A percentile compares a stretch with the other conserved stretches of the same genome.
phyloP scores from a whole-genome alignment of 768 basidiomycete genomes.

The Suillus hirtellus region DNA sequence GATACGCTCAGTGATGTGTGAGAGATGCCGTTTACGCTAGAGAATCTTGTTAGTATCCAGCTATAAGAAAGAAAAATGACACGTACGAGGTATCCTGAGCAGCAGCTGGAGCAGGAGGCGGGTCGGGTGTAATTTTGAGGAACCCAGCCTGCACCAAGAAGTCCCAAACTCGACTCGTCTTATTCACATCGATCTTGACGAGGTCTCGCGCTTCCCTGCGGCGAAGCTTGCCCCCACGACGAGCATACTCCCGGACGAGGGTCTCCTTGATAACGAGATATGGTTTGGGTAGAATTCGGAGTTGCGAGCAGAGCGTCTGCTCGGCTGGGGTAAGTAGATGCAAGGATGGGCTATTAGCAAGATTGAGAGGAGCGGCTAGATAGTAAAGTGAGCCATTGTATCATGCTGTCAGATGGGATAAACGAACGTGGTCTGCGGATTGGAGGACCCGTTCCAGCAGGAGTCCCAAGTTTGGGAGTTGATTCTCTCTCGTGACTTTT shows the following conservation, averaged over 20 bases:
- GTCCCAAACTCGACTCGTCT: constrained; percentile 91
- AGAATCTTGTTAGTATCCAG: neutral
- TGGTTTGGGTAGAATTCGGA: constrained; percentile 92
- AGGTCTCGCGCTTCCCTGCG: constrained; percentile 87
- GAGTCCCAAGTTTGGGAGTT: constrained; percentile 52
- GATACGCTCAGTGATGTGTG: constrained; percentile 21
- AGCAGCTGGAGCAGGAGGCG: constrained; percentile 32
- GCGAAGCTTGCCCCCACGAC: constrained; percentile 84
- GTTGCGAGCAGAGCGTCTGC: constrained; percentile 81
- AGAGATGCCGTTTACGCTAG: constrained; percentile 16
- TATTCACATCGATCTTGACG: constrained; percentile 92
- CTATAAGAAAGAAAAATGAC: neutral
- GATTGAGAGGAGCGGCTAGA: constrained; percentile 71
- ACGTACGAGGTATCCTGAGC: constrained; percentile 40
- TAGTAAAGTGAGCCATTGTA: constrained; percentile 5
- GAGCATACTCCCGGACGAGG: constrained; percentile 88
- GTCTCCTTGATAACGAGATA: constrained; percentile 97
- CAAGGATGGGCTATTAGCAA: constrained; percentile 86
- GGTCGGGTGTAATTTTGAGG: constrained; percentile 66
- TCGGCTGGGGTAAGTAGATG: constrained; percentile 89
- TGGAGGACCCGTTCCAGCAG: constrained; percentile 37
- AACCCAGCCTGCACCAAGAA: constrained; percentile 86
- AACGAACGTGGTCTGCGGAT: constrained; percentile 45
- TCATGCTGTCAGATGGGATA: neutral
- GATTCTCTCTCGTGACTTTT: constrained; percentile 62